phyloP scores from a whole-genome alignment of 1,284 basidiomycete genomes.

The Ganoderma resinaceum region DNA sequence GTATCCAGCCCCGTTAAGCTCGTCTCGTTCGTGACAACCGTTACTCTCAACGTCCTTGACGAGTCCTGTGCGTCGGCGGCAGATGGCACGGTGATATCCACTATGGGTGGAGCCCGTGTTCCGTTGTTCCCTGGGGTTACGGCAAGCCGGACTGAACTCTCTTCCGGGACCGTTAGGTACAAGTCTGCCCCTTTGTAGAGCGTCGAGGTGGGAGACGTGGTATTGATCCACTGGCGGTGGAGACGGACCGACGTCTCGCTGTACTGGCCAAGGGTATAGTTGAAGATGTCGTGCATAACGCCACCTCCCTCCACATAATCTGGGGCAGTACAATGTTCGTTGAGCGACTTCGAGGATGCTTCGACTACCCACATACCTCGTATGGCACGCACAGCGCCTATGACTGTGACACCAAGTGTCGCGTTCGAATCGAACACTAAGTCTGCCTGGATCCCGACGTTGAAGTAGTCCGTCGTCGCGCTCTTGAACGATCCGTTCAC shows the following conservation, averaged over 20 bases:
- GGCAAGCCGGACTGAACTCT: constrained; percentile 35
- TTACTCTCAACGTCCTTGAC: constrained; percentile 41
- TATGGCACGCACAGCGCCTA: constrained; percentile 50
- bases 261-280: constrained; percentile 47
- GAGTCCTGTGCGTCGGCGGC: constrained; percentile 26
- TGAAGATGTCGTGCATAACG: constrained; percentile 50
- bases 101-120: constrained; percentile 39
- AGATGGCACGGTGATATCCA: constrained; percentile 40
- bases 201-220: constrained; percentile 42
- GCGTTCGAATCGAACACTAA: constrained; percentile 44
- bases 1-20: constrained; percentile 43
- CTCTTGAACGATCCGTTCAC: constrained; percentile 36
- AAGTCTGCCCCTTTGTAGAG: constrained; percentile 33
- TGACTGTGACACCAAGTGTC: constrained; percentile 46
- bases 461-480: constrained; percentile 40
- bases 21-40: constrained; percentile 49
- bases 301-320: constrained; percentile 40
- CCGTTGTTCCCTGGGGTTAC: constrained; percentile 40
- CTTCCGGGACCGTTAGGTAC: constrained; percentile 37
- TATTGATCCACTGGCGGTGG: constrained; percentile 50
- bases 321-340: not conserved
- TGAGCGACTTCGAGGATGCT: not conserved
- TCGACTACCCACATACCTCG: constrained; percentile 28
- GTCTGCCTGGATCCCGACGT: constrained; percentile 46
- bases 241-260: constrained; percentile 43